Evolutionary conservation across 805 yeast species (phyloP), one percentile per base, ranked within the genome.

Genomic region (Vanderwaltozyma polyspora): DNA sequence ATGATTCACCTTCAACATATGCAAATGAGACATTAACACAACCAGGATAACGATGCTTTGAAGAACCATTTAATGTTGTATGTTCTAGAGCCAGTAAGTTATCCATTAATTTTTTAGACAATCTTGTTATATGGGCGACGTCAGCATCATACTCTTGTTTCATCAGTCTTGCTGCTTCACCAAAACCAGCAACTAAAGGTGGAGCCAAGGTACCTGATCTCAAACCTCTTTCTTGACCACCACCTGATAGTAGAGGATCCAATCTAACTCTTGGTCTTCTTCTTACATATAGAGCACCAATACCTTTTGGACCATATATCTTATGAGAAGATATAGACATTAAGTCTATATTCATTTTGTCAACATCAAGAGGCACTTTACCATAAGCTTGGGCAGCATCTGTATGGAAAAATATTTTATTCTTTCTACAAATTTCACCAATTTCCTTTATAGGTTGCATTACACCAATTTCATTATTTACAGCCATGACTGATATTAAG

Each of bases 341-440:
- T 45, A 89, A 63, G 60, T 91, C 98, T 48, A 91, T 83, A 59
- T 91, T 87, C 78, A 77, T 74, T 48, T 79, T 81, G 64, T 91
- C 86, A 42, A 91, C 98, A 55, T 91, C 95, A 36, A 91, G 62
- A 37, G 85, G 84, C 37, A 91, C 75, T 62, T 91, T 91, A 41
- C 98, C 98, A 55, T 77, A 84, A 3, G 95, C 97, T 64, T 91
- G 98, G 12, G 98, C 98, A 37, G 82, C 93, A 57, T 91, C 98
- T 9, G 97, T 79, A 64, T 91, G 98, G 79, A 91, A 91, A 53
- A 87, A 91, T 27, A 91, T 80, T 65, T 91, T 91, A 57, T 84
- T 68, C 47, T 76, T 72, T 44, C 87, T 72, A 63, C 98, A 91
- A 37, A 91, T 67, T 36, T 67, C 62, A 31, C 98, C 98, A 49